These are phyloP conservation scores for Cupressus sempervirens DNA, from an alignment of 75 land plant genomes.

Conservation along the genomic window DNA sequence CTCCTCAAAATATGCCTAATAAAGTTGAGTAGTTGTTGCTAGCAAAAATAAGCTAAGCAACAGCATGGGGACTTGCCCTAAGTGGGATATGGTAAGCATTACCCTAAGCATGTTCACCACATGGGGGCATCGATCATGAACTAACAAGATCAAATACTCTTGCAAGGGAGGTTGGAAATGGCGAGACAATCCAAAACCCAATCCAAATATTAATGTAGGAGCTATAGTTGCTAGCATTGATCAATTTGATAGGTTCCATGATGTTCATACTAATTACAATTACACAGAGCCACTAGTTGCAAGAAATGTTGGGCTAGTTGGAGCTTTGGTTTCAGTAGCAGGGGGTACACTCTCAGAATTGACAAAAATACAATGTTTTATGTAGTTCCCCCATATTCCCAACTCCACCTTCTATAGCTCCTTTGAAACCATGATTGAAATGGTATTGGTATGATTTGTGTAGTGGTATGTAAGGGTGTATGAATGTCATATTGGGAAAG, in stretches of 20 bases:
- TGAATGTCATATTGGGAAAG: background rate
- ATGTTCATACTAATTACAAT: slow-evolving; percentile 39
- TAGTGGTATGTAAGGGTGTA: background rate
- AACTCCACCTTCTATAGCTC: slow-evolving; percentile 70
- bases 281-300: slow-evolving; percentile 79
- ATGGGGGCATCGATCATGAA: slow-evolving; percentile 74
- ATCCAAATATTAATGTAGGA: slow-evolving; percentile 60
- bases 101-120: slow-evolving; percentile 84
- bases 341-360: slow-evolving; percentile 27
- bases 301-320: slow-evolving; percentile 78
- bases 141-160: slow-evolving; percentile 22
- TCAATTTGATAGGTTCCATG: slow-evolving; percentile 44
- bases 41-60: too few species aligned
- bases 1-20: too few species aligned
- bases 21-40: too few species aligned
- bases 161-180: slow-evolving; percentile 53
- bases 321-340: slow-evolving; percentile 66
- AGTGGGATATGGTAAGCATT: slow-evolving; percentile 73
- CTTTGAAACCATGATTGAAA: slow-evolving; percentile 55
- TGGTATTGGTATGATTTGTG: background rate
- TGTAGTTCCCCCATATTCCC: slow-evolving; percentile 73
- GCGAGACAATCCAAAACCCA: slow-evolving; percentile 38
- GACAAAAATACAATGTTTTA: slow-evolving; percentile 76
- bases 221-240: slow-evolving; percentile 88
- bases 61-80: too few species aligned